A percentile compares a stretch with the other conserved stretches of the same genome.
phyloP scores from a whole-genome alignment of 176 grass and related monocot genomes.

The Thalia dealbata region DNA sequence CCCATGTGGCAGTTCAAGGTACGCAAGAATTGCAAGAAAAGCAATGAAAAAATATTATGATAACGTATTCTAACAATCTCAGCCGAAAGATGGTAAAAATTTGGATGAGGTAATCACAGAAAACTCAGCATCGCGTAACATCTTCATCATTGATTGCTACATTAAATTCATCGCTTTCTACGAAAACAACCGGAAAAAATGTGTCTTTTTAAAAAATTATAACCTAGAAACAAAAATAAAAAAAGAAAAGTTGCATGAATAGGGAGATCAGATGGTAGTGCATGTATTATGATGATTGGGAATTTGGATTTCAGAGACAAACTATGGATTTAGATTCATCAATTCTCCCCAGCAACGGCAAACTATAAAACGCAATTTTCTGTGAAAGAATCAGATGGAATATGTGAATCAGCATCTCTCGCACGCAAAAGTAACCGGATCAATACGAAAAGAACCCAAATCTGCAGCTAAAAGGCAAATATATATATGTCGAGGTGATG shows the following conservation, averaged over 20 bases:
- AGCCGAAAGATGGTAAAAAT: slow-evolving; percentile 3
- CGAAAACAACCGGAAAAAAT: not conserved
- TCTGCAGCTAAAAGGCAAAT: too few species aligned
- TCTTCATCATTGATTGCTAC: slow-evolving; percentile 5
- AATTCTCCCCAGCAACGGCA: not conserved
- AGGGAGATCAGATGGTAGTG: slow-evolving; percentile 23
- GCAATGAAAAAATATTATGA: not conserved
- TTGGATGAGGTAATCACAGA: not conserved
- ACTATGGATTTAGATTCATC: slow-evolving; percentile 12
- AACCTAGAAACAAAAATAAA: not conserved
- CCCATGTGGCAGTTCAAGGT: not conserved
- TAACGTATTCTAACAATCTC: not conserved
- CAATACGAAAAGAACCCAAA: too few species aligned
- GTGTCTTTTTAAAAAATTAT: not conserved
- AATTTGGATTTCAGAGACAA: not conserved
- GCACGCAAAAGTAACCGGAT: not conserved
- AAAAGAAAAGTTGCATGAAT: too few species aligned
- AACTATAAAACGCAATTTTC: not conserved
- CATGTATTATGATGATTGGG: slow-evolving; percentile 5
- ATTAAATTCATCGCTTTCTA: not conserved
- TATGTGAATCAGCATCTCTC: slow-evolving; percentile 11
- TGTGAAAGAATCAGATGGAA: slow-evolving; percentile 8
- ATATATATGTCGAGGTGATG: too few species aligned
- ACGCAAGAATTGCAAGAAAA: not conserved
- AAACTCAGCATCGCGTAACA: not conserved